Evolutionary conservation across 352 stramenopile genomes (phyloP).

Genomic region (Globisporangium spiculum): DNA sequence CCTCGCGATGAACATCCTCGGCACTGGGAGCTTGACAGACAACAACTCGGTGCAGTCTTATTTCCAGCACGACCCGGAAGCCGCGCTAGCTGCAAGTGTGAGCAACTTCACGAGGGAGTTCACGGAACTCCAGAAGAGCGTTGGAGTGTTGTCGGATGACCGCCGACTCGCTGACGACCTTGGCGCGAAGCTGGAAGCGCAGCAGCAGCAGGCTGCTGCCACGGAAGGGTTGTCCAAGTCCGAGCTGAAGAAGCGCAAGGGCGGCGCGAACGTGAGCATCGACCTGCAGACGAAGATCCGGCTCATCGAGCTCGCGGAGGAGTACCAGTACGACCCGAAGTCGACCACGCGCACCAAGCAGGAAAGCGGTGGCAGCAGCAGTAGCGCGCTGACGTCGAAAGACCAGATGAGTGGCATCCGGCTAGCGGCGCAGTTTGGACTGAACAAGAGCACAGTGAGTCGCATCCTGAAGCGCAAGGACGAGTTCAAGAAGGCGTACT

Average conservation of each 20-base stretch:
- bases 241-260: conserved; percentile 53
- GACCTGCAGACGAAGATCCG: conserved; percentile 85
- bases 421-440: conserved; percentile 64
- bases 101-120: conserved; percentile 31
- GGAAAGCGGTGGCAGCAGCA: conserved; percentile 17
- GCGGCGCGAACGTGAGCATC: conserved; percentile 60
- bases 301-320: conserved; percentile 76
- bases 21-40: conserved; percentile 9
- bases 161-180: conserved; percentile 25
- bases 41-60: conserved; percentile 31
- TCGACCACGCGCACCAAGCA: conserved; percentile 36
- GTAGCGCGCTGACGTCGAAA: conserved; percentile 16
- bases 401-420: conserved; percentile 75
- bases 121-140: conserved; percentile 45
- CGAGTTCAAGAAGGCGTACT: conserved; percentile 85
- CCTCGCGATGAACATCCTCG: conserved; percentile 18
- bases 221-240: conserved; percentile 9
- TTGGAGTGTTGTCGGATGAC: conserved; percentile 36
- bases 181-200: conserved; percentile 21
- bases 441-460: conserved; percentile 83
- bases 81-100: conserved; percentile 7
- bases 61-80: conserved; percentile 33
- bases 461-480: conserved; percentile 86
- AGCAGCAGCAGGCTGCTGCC: conserved; percentile 21
- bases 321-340: conserved; percentile 81